Base-by-base conservation (phyloP, 441 rosid genomes). In the Aquilaria agallochum region DNA sequence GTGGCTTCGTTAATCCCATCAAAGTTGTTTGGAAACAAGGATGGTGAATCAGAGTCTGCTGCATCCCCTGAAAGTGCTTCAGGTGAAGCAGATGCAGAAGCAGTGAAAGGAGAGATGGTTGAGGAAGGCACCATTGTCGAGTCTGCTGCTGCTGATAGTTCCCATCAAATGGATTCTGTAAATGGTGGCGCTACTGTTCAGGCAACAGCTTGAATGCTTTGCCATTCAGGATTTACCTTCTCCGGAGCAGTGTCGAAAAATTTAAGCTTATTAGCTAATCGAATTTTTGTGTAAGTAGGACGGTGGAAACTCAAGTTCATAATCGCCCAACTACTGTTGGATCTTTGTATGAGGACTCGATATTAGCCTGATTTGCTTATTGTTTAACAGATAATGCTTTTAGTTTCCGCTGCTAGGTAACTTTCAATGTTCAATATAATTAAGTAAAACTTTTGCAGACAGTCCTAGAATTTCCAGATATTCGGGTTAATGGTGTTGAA, bases 1-100 rank as follows among this genome's bases (percentile, higher is more conserved):
- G 60, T 93, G n/a, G 58, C 85, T 58, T 78, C 89, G 42, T 32
- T 92, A 55, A 62, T 84, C 27, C 76, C 79, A 9, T 71, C 82
- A 0, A 80, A 83, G 67, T 59, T 83, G 72, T 65, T 72, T 14
- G 78, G 83, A 59, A 83, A 79, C 44, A 83, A 89, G 44, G 82
- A 73, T 34, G 76, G 12, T 27, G 77, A 70, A 42, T 48, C 74
- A 14, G 74, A 77, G 50, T 56, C 75, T 7, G 31, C 64, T 0
- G 50, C 10, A 0, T 27, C 61, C 36, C 3, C 40, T 31, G 79
- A 56, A 7, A 70, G 63, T 67, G 69, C 32, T 52, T 72, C 46
- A n/a, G 65, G 44, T 32, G 76, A 69, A 55, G 69, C 14, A 15
- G 49, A 30, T 20, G 61, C 64, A 34, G 67, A 67, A 55, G 68